Evolutionary conservation across 169 alveolate species (phyloP).

Genomic region (Amoebophrya sp.): DNA sequence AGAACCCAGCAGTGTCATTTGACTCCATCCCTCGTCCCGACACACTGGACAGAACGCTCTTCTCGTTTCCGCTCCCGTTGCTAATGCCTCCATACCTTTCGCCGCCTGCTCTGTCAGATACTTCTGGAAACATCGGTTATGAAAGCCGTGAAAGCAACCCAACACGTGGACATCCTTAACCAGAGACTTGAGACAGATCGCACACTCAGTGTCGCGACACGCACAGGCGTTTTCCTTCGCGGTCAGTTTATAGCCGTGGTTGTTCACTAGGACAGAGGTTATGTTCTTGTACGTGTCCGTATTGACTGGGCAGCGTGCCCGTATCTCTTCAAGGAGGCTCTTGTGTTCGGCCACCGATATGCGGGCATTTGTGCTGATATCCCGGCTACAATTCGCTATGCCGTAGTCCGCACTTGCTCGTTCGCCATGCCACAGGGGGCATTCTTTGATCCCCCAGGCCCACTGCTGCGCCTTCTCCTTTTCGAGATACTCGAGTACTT

Average conservation of each 20-base stretch:
- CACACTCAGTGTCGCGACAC: not conserved
- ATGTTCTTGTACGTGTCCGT: not conserved
- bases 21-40: not conserved
- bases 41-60: not conserved
- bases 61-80: not conserved
- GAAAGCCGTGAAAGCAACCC: not conserved
- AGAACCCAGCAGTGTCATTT: no score
- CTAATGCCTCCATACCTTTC: not conserved
- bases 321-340: not conserved
- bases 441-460: not conserved
- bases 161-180: not conserved
- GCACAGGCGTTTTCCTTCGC: not conserved
- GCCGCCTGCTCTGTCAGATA: not conserved
- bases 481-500: not conserved
- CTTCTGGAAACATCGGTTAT: not conserved
- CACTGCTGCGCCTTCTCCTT: not conserved
- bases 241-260: not conserved
- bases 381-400: not conserved
- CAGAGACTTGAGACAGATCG: not conserved
- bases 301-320: not conserved
- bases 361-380: not conserved
- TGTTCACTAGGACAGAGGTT: not conserved
- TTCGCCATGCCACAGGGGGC: not conserved
- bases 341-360: not conserved
- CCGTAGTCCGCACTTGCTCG: not conserved